These are phyloP conservation scores for Ceratopteris richardii DNA, from an alignment of 75 land plant genomes.

Conservation along the genomic window DNA sequence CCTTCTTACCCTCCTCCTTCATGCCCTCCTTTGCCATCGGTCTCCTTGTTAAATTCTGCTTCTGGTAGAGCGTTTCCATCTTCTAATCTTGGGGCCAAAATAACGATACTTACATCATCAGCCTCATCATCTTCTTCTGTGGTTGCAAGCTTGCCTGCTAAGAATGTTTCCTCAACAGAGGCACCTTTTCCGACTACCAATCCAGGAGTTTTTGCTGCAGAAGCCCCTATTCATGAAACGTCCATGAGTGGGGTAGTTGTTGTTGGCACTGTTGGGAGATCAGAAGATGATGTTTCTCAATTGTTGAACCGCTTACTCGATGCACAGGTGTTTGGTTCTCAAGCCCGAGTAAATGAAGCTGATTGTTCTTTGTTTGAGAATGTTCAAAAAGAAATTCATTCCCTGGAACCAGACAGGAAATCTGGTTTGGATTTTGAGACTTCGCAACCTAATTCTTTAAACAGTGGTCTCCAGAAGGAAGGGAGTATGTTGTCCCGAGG, in stretches of 20 bases:
- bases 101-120: conserved; percentile 14
- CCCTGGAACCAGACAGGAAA: background rate
- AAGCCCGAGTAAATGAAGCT: background rate
- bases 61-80: conserved; percentile 5
- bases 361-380: too few relatives aligned
- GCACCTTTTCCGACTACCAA: conserved; percentile 1
- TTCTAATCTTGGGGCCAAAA: background rate
- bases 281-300: conserved; percentile 37
- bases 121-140: conserved; percentile 11
- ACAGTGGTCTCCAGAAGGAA: background rate
- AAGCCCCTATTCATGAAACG: background rate
- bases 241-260: conserved; percentile 54
- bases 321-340: conserved; percentile 53
- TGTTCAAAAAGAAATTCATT: background rate
- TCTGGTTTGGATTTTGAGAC: too few relatives aligned
- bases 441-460: too few relatives aligned
- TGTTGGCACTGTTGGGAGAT: conserved; percentile 62
- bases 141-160: background rate
- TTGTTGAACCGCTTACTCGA: conserved; percentile 71
- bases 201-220: background rate
- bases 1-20: conserved; percentile 28
- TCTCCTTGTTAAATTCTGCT: conserved; percentile 2
- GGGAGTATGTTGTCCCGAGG: conserved; percentile 1
- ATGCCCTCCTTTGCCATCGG: background rate
- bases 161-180: background rate